Percentiles rank a stretch among this genome's conserved stretches.
These are phyloP conservation scores for Acanthamoeba rhysodes DNA, from an alignment of 208 protist species.

Conservation along the genomic window DNA sequence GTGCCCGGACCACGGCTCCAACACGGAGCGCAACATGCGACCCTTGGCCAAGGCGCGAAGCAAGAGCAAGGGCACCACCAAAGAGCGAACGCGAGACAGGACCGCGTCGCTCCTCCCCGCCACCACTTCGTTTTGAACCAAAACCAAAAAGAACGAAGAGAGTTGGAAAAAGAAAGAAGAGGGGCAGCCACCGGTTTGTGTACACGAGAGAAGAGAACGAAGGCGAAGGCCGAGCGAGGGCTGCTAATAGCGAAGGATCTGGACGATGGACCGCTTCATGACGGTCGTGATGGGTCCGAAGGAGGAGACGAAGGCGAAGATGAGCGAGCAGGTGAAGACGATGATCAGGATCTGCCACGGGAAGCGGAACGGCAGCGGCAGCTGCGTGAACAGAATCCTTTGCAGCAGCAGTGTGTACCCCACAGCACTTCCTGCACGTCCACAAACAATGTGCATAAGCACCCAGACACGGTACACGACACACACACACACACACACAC, in stretches of 20 bases:
- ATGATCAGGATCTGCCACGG: conserved; percentile 88
- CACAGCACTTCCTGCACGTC: conserved; percentile 80
- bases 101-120: too few species aligned
- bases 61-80: neutral
- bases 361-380: conserved; percentile 94
- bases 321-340: conserved; percentile 80
- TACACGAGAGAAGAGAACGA: neutral
- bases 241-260: conserved; percentile 78
- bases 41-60: neutral
- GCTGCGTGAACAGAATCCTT: conserved; percentile 93
- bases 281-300: conserved; percentile 83
- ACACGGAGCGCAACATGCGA: neutral
- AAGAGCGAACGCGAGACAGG: too few species aligned
- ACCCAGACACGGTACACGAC: too few species aligned
- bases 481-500: neutral
- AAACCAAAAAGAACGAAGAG: too few species aligned
- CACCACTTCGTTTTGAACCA: neutral
- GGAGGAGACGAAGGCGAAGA: conserved; percentile 83
- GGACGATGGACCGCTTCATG: conserved; percentile 82
- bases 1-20: neutral
- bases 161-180: neutral
- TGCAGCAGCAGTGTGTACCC: conserved; percentile 96
- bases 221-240: neutral
- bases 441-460: neutral
- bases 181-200: neutral